Evolutionary conservation across 2,329 filamentous ascomycete genomes (phyloP), one percentile per base, ranked within the genome.

Genomic region (Bertia moriformis): DNA sequence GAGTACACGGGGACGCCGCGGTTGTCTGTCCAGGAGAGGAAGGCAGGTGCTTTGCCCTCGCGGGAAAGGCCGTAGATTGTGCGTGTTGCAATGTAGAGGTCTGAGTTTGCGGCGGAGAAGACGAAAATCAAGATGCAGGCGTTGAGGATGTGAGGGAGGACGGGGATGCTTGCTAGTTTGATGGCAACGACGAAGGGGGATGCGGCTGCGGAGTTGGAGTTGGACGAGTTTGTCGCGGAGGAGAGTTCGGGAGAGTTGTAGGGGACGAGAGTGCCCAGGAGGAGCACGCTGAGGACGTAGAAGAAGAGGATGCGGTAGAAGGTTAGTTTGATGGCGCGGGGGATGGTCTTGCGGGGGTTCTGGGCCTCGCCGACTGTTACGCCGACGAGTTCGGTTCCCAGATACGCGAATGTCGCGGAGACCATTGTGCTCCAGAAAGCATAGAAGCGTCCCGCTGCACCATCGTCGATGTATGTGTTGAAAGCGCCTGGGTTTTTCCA

Each of bases 231-330:
- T 54, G 63, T 71, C 48, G 76, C 74, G 45, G 78, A 77, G 17
- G 62, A 57, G 4, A 86, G 73, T 0, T 71, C 56, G 0, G 45
- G 0, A 29, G 71, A 72, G 64, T 88, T 61, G 65, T 82, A 88
- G 1, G 81, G 80, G 3, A 89, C 78, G 39, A 81, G 67, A 69
- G 85, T 83, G 51, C 83, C 83, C 40, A 89, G 64, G 39, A 88
- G 67, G 39, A 89, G 68, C 24, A 87, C 79, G 17, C 72, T 78
- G 42, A 85, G 57, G 49, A 77, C 68, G 65, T 89, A 89, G 66
- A 89, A 89, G 62, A 88, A 64, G 46, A 85, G 59, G 54, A 89
- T 88, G 42, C 83, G 83, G 63, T 73, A 88, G 59, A 88, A 88
- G 47, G 82, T 87, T 38, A 86, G 67, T 54, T 77, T 81, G 65